Percentiles rank a stretch among this genome's conserved stretches.
Conservation (phyloP, 805 yeast species). For the Nakazawaea holstii region DNA sequence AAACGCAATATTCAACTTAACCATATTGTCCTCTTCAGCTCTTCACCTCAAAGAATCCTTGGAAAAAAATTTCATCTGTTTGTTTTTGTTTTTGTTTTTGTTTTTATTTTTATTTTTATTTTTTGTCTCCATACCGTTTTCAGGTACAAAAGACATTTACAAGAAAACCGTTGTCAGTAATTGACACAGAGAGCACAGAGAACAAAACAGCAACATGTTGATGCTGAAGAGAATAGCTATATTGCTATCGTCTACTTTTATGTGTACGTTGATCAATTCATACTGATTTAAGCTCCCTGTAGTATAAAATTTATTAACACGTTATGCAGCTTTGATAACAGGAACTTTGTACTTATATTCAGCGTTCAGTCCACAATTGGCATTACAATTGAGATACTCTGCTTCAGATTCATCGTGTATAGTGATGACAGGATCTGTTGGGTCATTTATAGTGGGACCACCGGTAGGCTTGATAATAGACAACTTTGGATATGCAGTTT, state of each 20-base stretch:
- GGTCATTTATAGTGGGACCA: conserved; percentile 62
- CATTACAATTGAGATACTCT: conserved; percentile 46
- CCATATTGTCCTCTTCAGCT: not conserved
- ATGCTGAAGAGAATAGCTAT: conserved; percentile 14
- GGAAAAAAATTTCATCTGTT: not conserved
- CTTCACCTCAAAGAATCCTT: no score
- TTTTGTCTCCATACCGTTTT: not conserved
- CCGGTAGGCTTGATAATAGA: conserved; percentile 65
- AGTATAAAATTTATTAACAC: not conserved
- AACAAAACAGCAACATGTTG: not conserved
- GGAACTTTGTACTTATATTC: conserved; percentile 76
- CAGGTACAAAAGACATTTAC: not conserved
- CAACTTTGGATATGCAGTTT: conserved; percentile 47
- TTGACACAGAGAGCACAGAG: not conserved
- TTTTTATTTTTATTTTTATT: not conserved
- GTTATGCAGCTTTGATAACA: conserved; percentile 44
- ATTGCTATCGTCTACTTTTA: conserved; percentile 16
- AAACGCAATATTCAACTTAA: conserved; percentile 41
- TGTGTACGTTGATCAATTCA: conserved; percentile 12
- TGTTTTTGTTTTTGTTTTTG: not conserved
- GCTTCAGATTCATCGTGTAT: conserved; percentile 61
- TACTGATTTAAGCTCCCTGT: not conserved
- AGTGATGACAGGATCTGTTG: conserved; percentile 65
- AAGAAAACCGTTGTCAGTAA: not conserved
- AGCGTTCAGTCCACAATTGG: conserved; percentile 75